phyloP scores from a whole-genome alignment of 208 protist species.

The Leishmania aethiopica region DNA sequence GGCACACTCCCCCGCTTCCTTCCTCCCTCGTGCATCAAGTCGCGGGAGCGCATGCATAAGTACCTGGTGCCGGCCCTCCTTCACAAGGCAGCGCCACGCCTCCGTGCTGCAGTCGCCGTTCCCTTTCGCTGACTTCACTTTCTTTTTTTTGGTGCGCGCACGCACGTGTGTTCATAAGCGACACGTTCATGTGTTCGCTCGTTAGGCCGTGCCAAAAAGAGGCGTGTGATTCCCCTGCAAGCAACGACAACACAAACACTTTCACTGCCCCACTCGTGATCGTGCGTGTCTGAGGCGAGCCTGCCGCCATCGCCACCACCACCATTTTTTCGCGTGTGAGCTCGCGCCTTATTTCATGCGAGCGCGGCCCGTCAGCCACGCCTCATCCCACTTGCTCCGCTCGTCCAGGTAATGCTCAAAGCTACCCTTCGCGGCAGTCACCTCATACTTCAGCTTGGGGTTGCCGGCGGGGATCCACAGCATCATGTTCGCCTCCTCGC shows the following conservation, averaged over 20 bases:
- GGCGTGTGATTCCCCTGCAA: background rate
- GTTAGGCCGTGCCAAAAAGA: background rate
- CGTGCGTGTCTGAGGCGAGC: background rate
- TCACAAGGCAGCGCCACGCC: background rate
- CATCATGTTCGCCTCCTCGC: constrained; percentile 93
- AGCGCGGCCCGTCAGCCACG: constrained; percentile 88
- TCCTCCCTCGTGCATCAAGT: background rate
- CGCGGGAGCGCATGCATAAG: background rate
- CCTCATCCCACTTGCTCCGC: constrained; percentile 92
- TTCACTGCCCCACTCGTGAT: background rate
- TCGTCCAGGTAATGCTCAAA: constrained; percentile 92
- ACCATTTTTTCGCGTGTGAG: background rate
- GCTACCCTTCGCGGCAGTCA: constrained; percentile 79
- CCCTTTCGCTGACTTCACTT: background rate
- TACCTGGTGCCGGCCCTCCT: no score
- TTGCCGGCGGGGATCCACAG: constrained; percentile 89
- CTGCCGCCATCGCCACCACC: background rate
- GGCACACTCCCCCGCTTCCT: no score
- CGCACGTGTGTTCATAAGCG: background rate
- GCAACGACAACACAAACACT: background rate
- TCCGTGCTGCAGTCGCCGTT: background rate
- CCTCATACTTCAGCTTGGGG: constrained; percentile 89
- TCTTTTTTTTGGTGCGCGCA: background rate
- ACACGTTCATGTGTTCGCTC: background rate
- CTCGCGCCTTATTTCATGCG: constrained; percentile 75